Base-by-base conservation (phyloP, 148 eudicot species). In the Vaccinium corymbosum region DNA sequence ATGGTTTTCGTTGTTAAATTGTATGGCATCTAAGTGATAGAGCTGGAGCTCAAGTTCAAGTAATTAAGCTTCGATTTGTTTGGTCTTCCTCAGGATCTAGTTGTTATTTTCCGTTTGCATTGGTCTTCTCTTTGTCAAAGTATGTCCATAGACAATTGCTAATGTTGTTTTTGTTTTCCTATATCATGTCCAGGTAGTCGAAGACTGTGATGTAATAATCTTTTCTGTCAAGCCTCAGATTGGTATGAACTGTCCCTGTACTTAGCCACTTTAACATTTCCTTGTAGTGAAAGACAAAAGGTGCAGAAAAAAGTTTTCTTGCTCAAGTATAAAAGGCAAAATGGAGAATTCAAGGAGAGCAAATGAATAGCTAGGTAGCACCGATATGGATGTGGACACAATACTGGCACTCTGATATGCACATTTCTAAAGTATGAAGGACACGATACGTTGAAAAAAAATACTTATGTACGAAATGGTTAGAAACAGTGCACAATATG, bases 211-310 rank as follows among this genome's bases (percentile, higher is more conserved):
- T 81, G 94, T 95, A 77, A 85, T 95, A 78, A 81, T 95, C 59
- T 88, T 95, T 81, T 94, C 98, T 20, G 98, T 95, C 70, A 95
- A 95, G 82, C 98, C 98, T 86, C 98, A 94, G 86, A 71, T 93
- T 81, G 92, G 98, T 95, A 95, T n/a, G 81, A 64, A 66, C 32
- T 29, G 8, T 72, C 16, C 4, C 20, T 56, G 9, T 83, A 52
- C 76, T 25, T 85, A 53, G 15, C 32, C 7, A 17, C 38, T 57
- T 20, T 20, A 0, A 15, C 3, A 15, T 5, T 66, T 29, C 3
- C 80, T 85, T 73, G 38, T 66, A 7, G 9, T 25, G 42, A 72
- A 72, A 32, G 48, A 72, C 0, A 72, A 27, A 72, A 72, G 42
- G 19, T 27, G 68, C 27, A 2, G 68, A 9, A 20, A 62, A 20